Conservation (phyloP, 202 grass and related monocot genomes). For the Setaria italica region DNA sequence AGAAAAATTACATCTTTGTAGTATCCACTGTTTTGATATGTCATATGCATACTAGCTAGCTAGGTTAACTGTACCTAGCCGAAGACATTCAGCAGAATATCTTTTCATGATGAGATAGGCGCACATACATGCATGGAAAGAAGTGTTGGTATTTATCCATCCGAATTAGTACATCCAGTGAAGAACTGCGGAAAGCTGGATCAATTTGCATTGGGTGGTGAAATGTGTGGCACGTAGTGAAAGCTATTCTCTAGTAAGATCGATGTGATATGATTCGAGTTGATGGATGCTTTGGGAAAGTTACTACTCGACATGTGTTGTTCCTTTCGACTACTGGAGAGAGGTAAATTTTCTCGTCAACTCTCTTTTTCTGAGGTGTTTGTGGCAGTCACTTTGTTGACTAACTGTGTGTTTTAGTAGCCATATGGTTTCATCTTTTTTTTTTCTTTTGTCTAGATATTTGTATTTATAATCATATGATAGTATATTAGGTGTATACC, state of each 20-base stretch:
- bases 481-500: constrained; percentile 9
- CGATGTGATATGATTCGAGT: constrained; percentile 35
- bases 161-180: neutral
- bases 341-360: constrained; percentile 16
- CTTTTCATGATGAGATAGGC: constrained; percentile 20
- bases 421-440: neutral
- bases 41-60: neutral
- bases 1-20: neutral
- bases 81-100: constrained; percentile 7
- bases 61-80: constrained; percentile 34
- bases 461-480: constrained; percentile 23
- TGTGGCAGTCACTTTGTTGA: constrained; percentile 9
- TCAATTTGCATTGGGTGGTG: constrained; percentile 22
- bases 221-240: constrained; percentile 39
- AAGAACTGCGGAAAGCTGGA: constrained; percentile 1
- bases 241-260: constrained; percentile 18
- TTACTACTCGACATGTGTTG: neutral
- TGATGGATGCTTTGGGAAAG: constrained; percentile 39
- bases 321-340: neutral
- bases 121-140: neutral
- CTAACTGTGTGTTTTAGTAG: neutral
- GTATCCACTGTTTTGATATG: constrained; percentile 1
- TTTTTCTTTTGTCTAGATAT: neutral
- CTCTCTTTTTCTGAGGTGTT: constrained; percentile 19
- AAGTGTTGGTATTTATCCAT: constrained; percentile 18